Evolutionary conservation across 768 basidiomycete genomes (phyloP), one percentile per base, ranked within the genome.

Genomic region (Leccinellum luteum): DNA sequence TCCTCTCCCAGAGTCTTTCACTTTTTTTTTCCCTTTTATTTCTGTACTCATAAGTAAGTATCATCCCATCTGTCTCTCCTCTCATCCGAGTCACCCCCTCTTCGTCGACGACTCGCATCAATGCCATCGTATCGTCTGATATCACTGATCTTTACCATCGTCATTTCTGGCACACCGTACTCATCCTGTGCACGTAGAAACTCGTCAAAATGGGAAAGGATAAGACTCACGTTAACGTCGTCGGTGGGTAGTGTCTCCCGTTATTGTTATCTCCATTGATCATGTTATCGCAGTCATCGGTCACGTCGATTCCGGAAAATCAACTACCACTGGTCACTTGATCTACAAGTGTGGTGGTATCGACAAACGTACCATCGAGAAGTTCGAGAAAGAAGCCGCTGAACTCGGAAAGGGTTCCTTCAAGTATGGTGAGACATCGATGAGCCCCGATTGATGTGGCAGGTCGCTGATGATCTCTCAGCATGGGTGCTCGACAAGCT

Each of bases 281-380:
- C 62, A 55, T 73, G 67, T 61, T 49, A 66, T 74, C 66, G 32
- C 72, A 91, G 94, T 95, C 79, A 96, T 96, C 82, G 94, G 95
- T 66, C 94, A 95, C 84, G 93, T 95, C 92, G 94, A 98, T 83
- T 98, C 96, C 76, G 96, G 96, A 68, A 99, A 98, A 83, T 98
- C 96, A 58, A 99, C 97, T 80, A 99, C 97, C 73, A 99, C 97
- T 68, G 97, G 97, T 67, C 97, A 99, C 83, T 85, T 99, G 83
- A 98, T 98, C 88, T 98, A 98, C 92, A 97, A 99, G 89, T 99
- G 97, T 78, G 97, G 97, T 88, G 97, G 97, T 91, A 99, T 99
- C 83, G 97, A 99, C 78, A 99, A 98, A 86, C 94, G 94, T 87
- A 94, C 93, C 75, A 95, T 96, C 66, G 94, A 95, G 81, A 97